Percentiles rank a stretch among this genome's conserved stretches.
Conservation (phyloP, 306 rosid species). For the Sophora flavescens region DNA sequence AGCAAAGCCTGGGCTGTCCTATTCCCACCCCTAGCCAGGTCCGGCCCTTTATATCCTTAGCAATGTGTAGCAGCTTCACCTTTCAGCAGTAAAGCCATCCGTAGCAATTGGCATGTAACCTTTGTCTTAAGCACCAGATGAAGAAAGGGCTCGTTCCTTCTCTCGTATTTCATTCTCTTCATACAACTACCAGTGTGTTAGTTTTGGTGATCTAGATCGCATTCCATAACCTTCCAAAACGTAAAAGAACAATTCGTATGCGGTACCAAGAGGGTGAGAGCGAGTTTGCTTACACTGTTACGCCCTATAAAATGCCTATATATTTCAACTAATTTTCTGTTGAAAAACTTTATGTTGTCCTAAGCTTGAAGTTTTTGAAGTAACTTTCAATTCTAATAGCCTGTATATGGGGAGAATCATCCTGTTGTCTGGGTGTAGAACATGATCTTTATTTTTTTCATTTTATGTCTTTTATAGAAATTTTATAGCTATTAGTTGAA, state of each 20-base stretch:
- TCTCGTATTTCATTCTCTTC: neutral
- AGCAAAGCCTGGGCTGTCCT: no score
- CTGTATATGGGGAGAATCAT: constrained; percentile 25
- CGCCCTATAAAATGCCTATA: neutral
- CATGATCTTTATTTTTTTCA: neutral
- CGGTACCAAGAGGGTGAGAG: neutral
- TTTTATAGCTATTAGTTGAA: neutral
- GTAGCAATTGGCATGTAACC: no score
- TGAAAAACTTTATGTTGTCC: neutral
- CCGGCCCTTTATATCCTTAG: no score
- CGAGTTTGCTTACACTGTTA: neutral
- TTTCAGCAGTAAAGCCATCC: no score
- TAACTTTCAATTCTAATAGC: constrained; percentile 10
- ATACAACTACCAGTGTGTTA: neutral
- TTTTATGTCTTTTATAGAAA: neutral
- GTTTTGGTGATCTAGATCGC: neutral
- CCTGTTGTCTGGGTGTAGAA: neutral
- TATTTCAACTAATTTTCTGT: constrained; percentile 10
- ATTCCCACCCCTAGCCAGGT: no score
- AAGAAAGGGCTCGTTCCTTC: neutral
- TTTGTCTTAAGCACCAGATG: no score
- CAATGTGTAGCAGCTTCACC: no score
- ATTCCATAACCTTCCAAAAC: neutral
- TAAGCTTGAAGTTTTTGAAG: neutral
- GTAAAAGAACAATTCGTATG: neutral